Base-by-base conservation (phyloP, 306 rosid species). In the Quercus rubra region DNA sequence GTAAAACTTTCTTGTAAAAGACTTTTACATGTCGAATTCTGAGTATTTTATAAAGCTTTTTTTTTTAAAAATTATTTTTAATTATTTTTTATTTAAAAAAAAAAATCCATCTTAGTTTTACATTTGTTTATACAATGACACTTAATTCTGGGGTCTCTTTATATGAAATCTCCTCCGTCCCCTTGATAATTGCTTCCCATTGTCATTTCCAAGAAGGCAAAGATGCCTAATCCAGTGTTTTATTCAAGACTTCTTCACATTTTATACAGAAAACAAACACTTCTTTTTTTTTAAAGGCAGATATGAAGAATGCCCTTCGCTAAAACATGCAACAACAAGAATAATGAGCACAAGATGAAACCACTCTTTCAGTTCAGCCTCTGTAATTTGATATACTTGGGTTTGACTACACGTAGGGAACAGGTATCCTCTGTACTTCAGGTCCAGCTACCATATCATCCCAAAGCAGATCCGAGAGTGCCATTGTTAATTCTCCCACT, bases 401-500 rank as follows among this genome's bases (percentile, higher is more conserved):
- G 77, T 56, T 79, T 75, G 77, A 33, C 74, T 78, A 21, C 20
- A 81, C 73, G 51, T 88, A 90, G 10, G 94, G 87, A 76, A 90
- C 90, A 18, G 79, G 86, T 30, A 82, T 76, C 83, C 96, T 95
- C 73, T 84, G 88, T 30, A 83, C 81, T 73, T 80, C 89, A 4
- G 93, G 85, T 30, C 98, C 99, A 4, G 90, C 85, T 41, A 84
- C 86, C 99, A 95, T 92, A 77, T 95, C 96, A 17, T 89, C 81
- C 96, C 98, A 91, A 67, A 95, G 80, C 80, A 95, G 87, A 87
- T 95, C 84, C 0, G 97, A 90, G 19, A 95, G 89, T 2, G 79
- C 82, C 97, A 93, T 89, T 28, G 98, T 91, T 85, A 93, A 56
- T 76, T 90, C 94, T 74, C 99, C 99, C 21, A 90, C 94, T 18